phyloP scores from a whole-genome alignment of 1,139 yeast species.

The Pichia sp. region DNA sequence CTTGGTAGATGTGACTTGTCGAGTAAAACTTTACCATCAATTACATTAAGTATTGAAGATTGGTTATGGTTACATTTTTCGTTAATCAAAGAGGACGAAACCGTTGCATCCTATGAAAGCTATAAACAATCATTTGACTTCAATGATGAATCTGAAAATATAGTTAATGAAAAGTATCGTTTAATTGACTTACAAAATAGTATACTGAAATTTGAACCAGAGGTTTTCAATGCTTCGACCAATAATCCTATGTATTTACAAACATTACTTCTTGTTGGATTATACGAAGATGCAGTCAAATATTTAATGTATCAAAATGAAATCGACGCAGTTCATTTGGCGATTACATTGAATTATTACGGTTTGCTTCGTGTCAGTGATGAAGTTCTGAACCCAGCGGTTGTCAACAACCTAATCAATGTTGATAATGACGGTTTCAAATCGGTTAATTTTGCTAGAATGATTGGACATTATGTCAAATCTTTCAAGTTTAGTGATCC shows the following conservation, averaged over 20 bases:
- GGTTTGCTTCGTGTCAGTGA: conserved; percentile 52
- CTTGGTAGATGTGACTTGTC: conserved; percentile 85
- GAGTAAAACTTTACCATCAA: conserved; percentile 67
- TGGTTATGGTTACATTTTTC: conserved; percentile 95
- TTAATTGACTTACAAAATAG: conserved; percentile 67
- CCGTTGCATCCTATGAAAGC: conserved; percentile 43
- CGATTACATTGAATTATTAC: conserved; percentile 71
- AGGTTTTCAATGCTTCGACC: conserved; percentile 57
- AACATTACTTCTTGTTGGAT: conserved; percentile 65
- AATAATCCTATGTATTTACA: conserved; percentile 73
- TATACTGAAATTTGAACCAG: conserved; percentile 64
- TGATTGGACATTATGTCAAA: conserved; percentile 66
- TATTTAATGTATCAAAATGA: conserved; percentile 62
- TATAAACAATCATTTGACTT: conserved; percentile 8
- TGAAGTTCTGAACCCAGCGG: conserved; percentile 10
- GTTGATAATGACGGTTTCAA: conserved; percentile 31
- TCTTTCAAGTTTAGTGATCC: conserved; percentile 84
- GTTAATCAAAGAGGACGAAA: conserved; percentile 53
- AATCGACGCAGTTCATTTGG: conserved; percentile 84
- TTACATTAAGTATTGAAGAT: conserved; percentile 81
- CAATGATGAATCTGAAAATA: conserved; percentile 15
- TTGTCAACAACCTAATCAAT: conserved; percentile 25
- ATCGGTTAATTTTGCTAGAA: conserved; percentile 48
- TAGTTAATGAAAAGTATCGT: conserved; percentile 61
- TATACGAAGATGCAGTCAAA: conserved; percentile 75